Conservation (phyloP, 129 eudicot genomes). For the Pittosporum tobira region DNA sequence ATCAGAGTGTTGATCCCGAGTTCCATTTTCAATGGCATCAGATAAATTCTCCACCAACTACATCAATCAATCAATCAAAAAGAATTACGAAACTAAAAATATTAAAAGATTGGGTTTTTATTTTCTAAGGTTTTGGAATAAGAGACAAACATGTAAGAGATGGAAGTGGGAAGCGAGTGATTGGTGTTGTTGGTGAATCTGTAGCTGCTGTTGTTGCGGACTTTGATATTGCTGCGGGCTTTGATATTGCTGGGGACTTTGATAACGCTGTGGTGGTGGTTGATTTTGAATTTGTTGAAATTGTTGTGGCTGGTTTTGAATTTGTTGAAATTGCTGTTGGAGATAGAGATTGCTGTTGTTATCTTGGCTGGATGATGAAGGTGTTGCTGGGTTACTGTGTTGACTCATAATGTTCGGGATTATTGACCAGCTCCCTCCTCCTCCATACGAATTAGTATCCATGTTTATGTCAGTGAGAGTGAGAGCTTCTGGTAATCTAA, state of each 20-base stretch:
- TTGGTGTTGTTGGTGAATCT: slow-evolving; percentile 41
- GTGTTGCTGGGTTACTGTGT: slow-evolving; percentile 73
- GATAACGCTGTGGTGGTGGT: slow-evolving; percentile 10
- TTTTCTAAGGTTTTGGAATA: not conserved
- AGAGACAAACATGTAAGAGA: slow-evolving; percentile 45
- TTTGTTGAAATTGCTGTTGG: slow-evolving; percentile 35
- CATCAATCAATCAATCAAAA: not conserved
- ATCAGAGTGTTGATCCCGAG: slow-evolving; percentile 90
- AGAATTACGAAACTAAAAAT: not conserved
- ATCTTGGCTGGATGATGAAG: slow-evolving; percentile 57
- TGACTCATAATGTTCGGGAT: slow-evolving; percentile 57
- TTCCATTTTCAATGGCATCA: slow-evolving; percentile 74
- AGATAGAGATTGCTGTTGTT: slow-evolving; percentile 27
- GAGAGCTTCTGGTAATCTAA: too few species aligned
- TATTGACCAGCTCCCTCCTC: slow-evolving; percentile 88
- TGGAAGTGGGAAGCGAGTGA: slow-evolving; percentile 96
- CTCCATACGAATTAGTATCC: slow-evolving; percentile 53
- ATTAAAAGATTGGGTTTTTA: not conserved
- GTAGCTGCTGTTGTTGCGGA: slow-evolving; percentile 38
- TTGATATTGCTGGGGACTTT: slow-evolving; percentile 26
- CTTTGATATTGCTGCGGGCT: slow-evolving; percentile 32
- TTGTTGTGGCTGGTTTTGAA: slow-evolving; percentile 34
- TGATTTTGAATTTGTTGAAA: slow-evolving; percentile 12
- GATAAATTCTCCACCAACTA: slow-evolving; percentile 97
- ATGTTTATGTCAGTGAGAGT: slow-evolving; percentile 12